These are phyloP conservation scores for Coemansia sp. DNA, from an alignment of 192 early-diverging fungal genomes.

Conservation along the genomic window DNA sequence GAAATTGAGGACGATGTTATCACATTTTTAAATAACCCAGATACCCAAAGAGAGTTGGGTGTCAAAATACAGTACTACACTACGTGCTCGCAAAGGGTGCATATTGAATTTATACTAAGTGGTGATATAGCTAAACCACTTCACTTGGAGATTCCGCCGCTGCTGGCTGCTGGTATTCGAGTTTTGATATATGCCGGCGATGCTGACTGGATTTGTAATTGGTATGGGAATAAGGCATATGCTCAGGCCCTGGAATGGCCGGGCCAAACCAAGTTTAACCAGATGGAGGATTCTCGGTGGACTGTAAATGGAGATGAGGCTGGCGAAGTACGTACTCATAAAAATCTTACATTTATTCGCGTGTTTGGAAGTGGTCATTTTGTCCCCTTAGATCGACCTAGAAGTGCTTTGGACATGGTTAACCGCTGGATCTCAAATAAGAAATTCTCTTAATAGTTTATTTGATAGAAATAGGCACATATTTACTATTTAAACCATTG, in stretches of 20 bases:
- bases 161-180: slow-evolving; percentile 79
- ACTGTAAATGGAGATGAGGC: slow-evolving; percentile 57
- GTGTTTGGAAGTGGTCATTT: slow-evolving; percentile 88
- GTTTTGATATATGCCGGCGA: slow-evolving; percentile 91
- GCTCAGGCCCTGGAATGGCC: slow-evolving; percentile 79
- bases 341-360: slow-evolving; percentile 81
- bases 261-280: slow-evolving; percentile 67
- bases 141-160: slow-evolving; percentile 59
- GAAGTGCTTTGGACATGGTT: slow-evolving; percentile 79
- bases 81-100: slow-evolving; percentile 83
- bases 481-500: background rate
- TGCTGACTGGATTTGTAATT: slow-evolving; percentile 92
- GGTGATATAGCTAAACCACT: slow-evolving; percentile 92
- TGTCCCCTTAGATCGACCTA: slow-evolving; percentile 90
- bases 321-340: slow-evolving; percentile 66
- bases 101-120: slow-evolving; percentile 71
- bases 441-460: slow-evolving; percentile 15
- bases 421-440: slow-evolving; percentile 71
- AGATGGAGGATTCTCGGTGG: slow-evolving; percentile 72
- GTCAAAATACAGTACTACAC: slow-evolving; percentile 67
- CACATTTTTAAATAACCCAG: slow-evolving; percentile 70
- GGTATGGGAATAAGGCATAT: slow-evolving; percentile 90
- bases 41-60: slow-evolving; percentile 73
- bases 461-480: background rate
- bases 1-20: slow-evolving; percentile 78